phyloP scores from a whole-genome alignment of 202 grass and related monocot genomes.

The Hordeum pubiflorum region DNA sequence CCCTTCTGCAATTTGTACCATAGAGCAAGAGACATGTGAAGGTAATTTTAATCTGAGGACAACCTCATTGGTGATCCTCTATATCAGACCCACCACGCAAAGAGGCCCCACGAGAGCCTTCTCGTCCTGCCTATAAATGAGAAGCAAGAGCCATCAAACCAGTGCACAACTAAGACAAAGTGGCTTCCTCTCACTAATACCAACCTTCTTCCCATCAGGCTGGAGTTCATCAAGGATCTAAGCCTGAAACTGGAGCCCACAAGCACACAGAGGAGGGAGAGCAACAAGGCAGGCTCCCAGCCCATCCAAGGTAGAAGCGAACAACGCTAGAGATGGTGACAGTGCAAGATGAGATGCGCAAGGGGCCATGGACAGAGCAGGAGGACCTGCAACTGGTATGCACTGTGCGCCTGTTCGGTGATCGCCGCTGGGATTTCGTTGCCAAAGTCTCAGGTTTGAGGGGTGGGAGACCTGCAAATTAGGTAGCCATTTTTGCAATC shows the following conservation, averaged over 20 bases:
- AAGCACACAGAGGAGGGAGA: slow-evolving; percentile 9
- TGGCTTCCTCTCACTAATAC: not conserved
- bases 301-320: slow-evolving; percentile 15
- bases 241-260: slow-evolving; percentile 9
- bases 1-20: not conserved
- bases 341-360: slow-evolving; percentile 33
- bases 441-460: slow-evolving; percentile 85
- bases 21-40: not conserved
- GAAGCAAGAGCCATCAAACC: slow-evolving; percentile 22
- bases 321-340: slow-evolving; percentile 9
- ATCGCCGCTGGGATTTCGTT: slow-evolving; percentile 87
- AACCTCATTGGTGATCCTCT: not conserved
- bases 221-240: not conserved
- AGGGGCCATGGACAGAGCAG: slow-evolving; percentile 66
- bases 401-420: slow-evolving; percentile 76
- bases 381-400: slow-evolving; percentile 79
- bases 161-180: slow-evolving; percentile 19
- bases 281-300: not conserved
- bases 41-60: not conserved
- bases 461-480: slow-evolving; percentile 48
- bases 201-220: not conserved
- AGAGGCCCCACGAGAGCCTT: not conserved
- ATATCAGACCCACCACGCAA: not conserved
- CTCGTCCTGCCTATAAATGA: slow-evolving; percentile 35
- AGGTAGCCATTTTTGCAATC: slow-evolving; percentile 14